phyloP scores from a whole-genome alignment of 2,329 filamentous ascomycete species.

The Sclerotinia borealis region DNA sequence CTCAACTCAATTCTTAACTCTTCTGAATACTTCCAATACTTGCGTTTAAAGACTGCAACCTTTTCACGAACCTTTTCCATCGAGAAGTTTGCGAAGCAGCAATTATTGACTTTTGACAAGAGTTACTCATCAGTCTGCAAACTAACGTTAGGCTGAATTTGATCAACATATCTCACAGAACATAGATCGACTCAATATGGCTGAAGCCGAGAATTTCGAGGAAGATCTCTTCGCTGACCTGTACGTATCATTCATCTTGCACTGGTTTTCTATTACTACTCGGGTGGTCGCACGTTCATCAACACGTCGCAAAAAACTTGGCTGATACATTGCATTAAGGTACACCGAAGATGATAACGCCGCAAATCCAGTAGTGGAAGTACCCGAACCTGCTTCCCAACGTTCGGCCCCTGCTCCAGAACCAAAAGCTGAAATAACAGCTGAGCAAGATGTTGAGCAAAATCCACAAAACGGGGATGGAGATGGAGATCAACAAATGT shows the following conservation, averaged over 20 bases:
- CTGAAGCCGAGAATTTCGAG: constrained; percentile 75
- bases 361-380: constrained; percentile 33
- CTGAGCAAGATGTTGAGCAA: constrained; percentile 19
- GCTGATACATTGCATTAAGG: constrained; percentile 35
- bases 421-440: constrained; percentile 20
- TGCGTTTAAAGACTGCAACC: not conserved
- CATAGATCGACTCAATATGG: constrained; percentile 48
- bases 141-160: not conserved
- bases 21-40: not conserved
- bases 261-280: not conserved
- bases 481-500: constrained; percentile 36
- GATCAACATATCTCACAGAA: not conserved
- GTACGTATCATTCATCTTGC: constrained; percentile 48
- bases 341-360: constrained; percentile 62
- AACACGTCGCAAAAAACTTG: not conserved
- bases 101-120: not conserved
- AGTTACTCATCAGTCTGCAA: not conserved
- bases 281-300: not conserved
- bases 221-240: constrained; percentile 95
- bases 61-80: not conserved
- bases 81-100: not conserved
- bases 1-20: not conserved
- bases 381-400: constrained; percentile 30
- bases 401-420: constrained; percentile 23
- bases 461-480: constrained; percentile 35